Conservation (phyloP, 106 monocot species). For the Agapanthus africanus region DNA sequence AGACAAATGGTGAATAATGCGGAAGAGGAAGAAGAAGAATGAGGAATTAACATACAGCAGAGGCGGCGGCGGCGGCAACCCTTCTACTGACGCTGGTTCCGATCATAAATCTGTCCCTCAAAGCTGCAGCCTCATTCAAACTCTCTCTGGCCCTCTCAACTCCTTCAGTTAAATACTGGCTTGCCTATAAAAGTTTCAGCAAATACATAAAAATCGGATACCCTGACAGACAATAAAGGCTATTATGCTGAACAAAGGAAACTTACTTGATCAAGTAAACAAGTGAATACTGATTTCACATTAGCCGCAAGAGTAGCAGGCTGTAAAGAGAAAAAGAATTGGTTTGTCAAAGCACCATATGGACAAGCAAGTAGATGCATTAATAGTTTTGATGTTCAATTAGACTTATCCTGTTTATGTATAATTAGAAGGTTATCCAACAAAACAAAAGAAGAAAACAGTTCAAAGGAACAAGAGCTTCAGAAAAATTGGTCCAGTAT, state of each 20-base stretch:
- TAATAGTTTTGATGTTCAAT: neutral
- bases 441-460: neutral
- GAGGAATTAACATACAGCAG: slow-evolving; percentile 63
- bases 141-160: slow-evolving; percentile 86
- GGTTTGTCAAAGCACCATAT: neutral
- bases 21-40: no score
- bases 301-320: slow-evolving; percentile 66
- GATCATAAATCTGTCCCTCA: slow-evolving; percentile 86
- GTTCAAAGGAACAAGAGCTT: no score
- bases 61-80: slow-evolving; percentile 93
- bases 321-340: slow-evolving; percentile 33
- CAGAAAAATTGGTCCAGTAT: no score
- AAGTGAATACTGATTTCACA: slow-evolving; percentile 81
- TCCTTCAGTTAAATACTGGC: slow-evolving; percentile 95
- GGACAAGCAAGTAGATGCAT: neutral
- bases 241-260: neutral
- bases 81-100: slow-evolving; percentile 91
- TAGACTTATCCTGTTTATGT: neutral
- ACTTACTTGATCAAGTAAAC: slow-evolving; percentile 99
- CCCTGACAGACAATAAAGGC: neutral
- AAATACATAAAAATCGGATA: slow-evolving; percentile 5
- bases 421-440: neutral
- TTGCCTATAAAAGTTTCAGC: slow-evolving; percentile 38
- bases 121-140: slow-evolving; percentile 88
- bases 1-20: neutral